A percentile compares a stretch with the other conserved stretches of the same genome.
phyloP scores from a whole-genome alignment of 1,284 basidiomycete species.

The Malassezia restricta region DNA sequence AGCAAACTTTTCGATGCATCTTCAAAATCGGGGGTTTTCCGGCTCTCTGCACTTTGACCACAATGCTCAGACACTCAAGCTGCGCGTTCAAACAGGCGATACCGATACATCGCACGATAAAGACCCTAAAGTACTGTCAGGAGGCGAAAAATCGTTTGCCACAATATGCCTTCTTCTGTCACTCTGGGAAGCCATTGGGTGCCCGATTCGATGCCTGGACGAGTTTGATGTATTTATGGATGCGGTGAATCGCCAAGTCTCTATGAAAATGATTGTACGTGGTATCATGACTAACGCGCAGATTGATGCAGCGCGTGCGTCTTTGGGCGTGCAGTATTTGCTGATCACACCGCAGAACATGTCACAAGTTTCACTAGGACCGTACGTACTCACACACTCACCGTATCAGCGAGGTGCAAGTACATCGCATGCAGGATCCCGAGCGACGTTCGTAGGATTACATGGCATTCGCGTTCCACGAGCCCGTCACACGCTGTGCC shows the following conservation, averaged over 20 bases:
- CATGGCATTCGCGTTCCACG: neutral
- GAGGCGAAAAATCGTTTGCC: slow-evolving; percentile 92
- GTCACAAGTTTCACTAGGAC: slow-evolving; percentile 19
- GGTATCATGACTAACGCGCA: neutral
- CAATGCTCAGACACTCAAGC: slow-evolving; percentile 54
- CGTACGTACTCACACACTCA: neutral
- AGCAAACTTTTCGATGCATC: slow-evolving; percentile 65
- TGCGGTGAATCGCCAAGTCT: slow-evolving; percentile 75
- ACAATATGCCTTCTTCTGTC: slow-evolving; percentile 85
- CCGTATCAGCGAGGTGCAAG: slow-evolving; percentile 16
- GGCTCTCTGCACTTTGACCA: slow-evolving; percentile 62
- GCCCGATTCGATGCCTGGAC: slow-evolving; percentile 87
- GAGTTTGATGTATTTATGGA: slow-evolving; percentile 79
- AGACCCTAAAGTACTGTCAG: slow-evolving; percentile 53
- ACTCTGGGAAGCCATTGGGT: slow-evolving; percentile 87
- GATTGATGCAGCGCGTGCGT: slow-evolving; percentile 15
- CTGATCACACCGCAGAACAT: slow-evolving; percentile 41
- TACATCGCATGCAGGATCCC: slow-evolving; percentile 18
- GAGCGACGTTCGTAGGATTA: slow-evolving; percentile 12
- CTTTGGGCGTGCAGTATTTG: slow-evolving; percentile 24
- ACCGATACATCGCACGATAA: slow-evolving; percentile 54
- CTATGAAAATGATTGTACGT: slow-evolving; percentile 67
- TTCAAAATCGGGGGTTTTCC: slow-evolving; percentile 60
- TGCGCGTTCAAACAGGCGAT: slow-evolving; percentile 69
- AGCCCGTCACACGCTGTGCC: slow-evolving; percentile 25